Conservation (phyloP, 2,329 filamentous ascomycete genomes). For the Sporothrix dimorphospora region DNA sequence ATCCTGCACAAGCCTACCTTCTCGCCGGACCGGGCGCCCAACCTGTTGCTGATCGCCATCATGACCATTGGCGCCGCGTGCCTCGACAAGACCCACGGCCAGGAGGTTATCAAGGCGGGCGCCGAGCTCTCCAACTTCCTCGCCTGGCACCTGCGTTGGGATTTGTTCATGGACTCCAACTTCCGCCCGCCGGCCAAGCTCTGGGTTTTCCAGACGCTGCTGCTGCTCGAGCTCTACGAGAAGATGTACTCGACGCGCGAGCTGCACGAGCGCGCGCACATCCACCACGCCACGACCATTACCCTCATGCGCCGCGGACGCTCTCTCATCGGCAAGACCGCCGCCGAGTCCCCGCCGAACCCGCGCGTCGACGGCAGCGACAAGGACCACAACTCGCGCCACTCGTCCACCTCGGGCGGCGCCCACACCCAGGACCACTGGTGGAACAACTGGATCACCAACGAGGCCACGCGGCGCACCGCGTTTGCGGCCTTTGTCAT, state of each 20-base stretch:
- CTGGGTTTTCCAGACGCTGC: slow-evolving; percentile 91
- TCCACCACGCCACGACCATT: slow-evolving; percentile 93
- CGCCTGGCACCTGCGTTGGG: slow-evolving; percentile 92
- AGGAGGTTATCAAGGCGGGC: slow-evolving; percentile 73
- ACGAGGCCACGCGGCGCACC: slow-evolving; percentile 84
- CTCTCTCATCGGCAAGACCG: slow-evolving; percentile 83
- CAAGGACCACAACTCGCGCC: slow-evolving; percentile 58
- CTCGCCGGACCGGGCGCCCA: slow-evolving; percentile 81
- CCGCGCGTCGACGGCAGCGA: slow-evolving; percentile 68
- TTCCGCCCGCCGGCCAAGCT: slow-evolving; percentile 91
- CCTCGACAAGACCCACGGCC: slow-evolving; percentile 78
- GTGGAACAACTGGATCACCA: slow-evolving; percentile 96
- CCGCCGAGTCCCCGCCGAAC: slow-evolving; percentile 81
- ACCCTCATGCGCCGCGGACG: slow-evolving; percentile 93
- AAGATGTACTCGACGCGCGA: slow-evolving; percentile 96
- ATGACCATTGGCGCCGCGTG: slow-evolving; percentile 92
- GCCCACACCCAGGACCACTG: slow-evolving; percentile 80
- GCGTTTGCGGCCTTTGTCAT: slow-evolving; percentile 95
- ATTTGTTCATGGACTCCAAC: slow-evolving; percentile 88
- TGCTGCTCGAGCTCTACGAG: slow-evolving; percentile 90
- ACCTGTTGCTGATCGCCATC: slow-evolving; percentile 81
- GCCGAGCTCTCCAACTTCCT: slow-evolving; percentile 86
- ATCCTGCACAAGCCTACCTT: slow-evolving; percentile 96
- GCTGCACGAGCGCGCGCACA: slow-evolving; percentile 91
- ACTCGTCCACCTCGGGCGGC: slow-evolving; percentile 63